phyloP scores from a whole-genome alignment of 371 early-diverging fungal genomes.

The Rhizomucor pusillus region DNA sequence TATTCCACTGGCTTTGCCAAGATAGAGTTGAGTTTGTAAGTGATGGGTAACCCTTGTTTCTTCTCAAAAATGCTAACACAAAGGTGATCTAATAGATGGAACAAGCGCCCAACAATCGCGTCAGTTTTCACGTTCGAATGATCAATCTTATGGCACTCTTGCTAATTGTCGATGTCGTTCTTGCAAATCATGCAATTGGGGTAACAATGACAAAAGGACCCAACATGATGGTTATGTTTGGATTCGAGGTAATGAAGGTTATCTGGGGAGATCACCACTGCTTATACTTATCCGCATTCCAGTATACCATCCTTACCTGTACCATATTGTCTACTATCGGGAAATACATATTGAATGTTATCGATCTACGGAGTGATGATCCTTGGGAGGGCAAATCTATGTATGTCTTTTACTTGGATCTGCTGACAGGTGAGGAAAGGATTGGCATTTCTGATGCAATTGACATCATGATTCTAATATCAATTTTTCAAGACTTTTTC shows the following conservation, averaged over 20 bases:
- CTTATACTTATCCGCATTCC: neutral
- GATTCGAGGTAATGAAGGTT: constrained; percentile 75
- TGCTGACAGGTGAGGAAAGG: constrained; percentile 62
- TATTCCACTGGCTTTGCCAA: constrained; percentile 94
- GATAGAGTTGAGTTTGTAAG: constrained; percentile 92
- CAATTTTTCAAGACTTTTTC: constrained; percentile 67
- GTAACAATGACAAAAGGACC: constrained; percentile 65
- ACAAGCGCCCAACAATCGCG: constrained; percentile 67
- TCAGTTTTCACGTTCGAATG: constrained; percentile 69
- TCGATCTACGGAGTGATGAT: constrained; percentile 77
- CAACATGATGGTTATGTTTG: constrained; percentile 94
- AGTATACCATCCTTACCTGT: constrained; percentile 87
- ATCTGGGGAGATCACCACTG: neutral
- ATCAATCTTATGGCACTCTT: constrained; percentile 64
- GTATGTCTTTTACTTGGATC: constrained; percentile 85
- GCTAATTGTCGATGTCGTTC: constrained; percentile 60
- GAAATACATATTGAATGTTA: constrained; percentile 82
- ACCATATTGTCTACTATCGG: constrained; percentile 68
- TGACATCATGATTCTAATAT: neutral
- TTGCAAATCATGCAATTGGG: constrained; percentile 68
- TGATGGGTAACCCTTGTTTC: constrained; percentile 3
- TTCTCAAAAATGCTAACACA: too few species aligned
- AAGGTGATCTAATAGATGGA: constrained; percentile 79
- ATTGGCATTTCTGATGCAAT: neutral
- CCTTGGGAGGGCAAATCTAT: constrained; percentile 96